Evolutionary conservation across 306 rosid genomes (phyloP), one percentile per base, ranked within the genome.

Genomic region (Astragalus glycyphyllos): DNA sequence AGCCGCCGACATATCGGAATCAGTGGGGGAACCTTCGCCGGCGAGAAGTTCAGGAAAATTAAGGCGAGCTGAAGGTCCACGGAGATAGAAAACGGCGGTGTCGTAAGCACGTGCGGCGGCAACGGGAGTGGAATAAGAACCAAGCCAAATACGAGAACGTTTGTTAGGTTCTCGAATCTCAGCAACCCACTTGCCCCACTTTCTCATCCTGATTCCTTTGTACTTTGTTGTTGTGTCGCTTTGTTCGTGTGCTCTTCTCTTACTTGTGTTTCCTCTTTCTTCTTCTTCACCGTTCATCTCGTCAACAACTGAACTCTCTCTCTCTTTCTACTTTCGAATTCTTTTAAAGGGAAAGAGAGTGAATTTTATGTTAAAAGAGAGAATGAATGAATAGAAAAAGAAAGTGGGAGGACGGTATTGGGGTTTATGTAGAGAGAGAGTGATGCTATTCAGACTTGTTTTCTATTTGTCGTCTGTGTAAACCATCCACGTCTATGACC

Each of bases 161-260:
- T 92, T 92, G 77, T 88, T 92, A 35, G 98, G 98, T 56, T 92
- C 98, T 11, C 98, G 79, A 86, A 92, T 92, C 88, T 92, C 98
- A 34, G 97, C 98, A 75, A 92, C 98, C 98, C 98, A 92, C 73
- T 92, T 92, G 0, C 98, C 98, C 98, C 98, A 92, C 90, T 92
- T 92, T 48, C 98, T 85, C 98, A 92, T 92, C 90, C 98, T 80
- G 75, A 92, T 90, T 80, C 98, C 98, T 80, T 92, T 92, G 85
- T 82, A 92, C 32, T 85, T 85, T 77, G 84, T 85, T 77, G 84
- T 88, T 65, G 50, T 5, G 54, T 86, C 90, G 31, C 81, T 80
- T 35, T 55, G 26, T 54, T 29, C 17, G 61, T 53, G 34, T 56
- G 48, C 23, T 58, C 37, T 82, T 64, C 85, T 58, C 67, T 72